Evolutionary conservation across 1,284 basidiomycete genomes (phyloP), one percentile per base, ranked within the genome.

Genomic region (Calocybe gambosa): DNA sequence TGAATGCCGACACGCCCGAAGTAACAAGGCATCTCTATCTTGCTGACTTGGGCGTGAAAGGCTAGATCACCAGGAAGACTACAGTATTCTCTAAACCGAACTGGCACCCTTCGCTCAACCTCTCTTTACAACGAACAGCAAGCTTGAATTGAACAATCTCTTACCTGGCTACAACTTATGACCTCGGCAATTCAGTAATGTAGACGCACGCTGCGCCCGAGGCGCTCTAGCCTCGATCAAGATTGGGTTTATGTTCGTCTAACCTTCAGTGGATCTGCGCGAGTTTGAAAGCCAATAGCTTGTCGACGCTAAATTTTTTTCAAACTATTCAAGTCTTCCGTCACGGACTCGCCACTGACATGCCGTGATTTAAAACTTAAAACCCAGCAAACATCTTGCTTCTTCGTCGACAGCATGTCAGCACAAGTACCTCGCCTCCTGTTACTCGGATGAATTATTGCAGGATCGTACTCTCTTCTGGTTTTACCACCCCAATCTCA

Each of bases 31-130:
- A 4, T 82, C 64, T 51, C 81, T 76, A 0, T 59, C 45, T 15
- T 52, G 59, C 28, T 64, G 57, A 0, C 67, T 63, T 23, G 82
- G 56, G 18, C 63, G 71, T 1, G 77, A 75, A 53, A 84, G 70
- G 10, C 21, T 23, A 83, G 68, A 42, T 71, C 72, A 0, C 80
- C 82, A 20, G 85, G 66, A 0, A 82, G 76, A 0, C 77, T 78
- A 0, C 74, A 80, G 49, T 85, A 82, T 62, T 85, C 82, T 43
- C 73, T 73, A 36, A 23, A 23, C 21, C 21, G 21, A 23, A 23
- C 21, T 23, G 21, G 21, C 21, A 4, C 21, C 7, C 21, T n/a
- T 23, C 21, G 21, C 7, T 23, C 21, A 23, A 23, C 21, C 21
- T 23, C 21, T 23, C 21, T 23, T 4, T 23, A 7, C 21, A 7